phyloP scores from a whole-genome alignment of 176 grass and related monocot species.

The Ensete glaucum region DNA sequence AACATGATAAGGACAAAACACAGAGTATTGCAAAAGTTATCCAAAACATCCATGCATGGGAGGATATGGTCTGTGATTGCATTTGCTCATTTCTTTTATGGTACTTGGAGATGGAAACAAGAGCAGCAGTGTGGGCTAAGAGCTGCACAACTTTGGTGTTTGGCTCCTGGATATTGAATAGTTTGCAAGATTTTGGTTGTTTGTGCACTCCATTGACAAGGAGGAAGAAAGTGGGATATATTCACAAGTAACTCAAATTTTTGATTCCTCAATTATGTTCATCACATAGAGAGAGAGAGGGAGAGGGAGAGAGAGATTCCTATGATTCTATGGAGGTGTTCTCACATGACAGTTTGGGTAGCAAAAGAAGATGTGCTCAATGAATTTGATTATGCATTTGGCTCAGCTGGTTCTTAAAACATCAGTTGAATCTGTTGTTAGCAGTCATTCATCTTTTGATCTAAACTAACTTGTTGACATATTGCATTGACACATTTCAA shows the following conservation, averaged over 20 bases:
- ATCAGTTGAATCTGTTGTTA: too few species aligned
- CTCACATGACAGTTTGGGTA: too few species aligned
- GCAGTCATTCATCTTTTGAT: too few species aligned
- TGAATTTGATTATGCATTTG: too few species aligned
- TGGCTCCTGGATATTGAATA: background rate
- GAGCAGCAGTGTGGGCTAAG: background rate
- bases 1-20: constrained; percentile 17
- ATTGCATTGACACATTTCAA: too few species aligned
- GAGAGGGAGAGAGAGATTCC: too few species aligned
- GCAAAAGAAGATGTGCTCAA: too few species aligned
- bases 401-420: too few species aligned
- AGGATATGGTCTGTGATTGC: background rate
- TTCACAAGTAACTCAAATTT: background rate
- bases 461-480: too few species aligned
- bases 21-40: constrained; percentile 7
- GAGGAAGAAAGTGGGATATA: background rate
- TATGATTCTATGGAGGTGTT: too few species aligned
- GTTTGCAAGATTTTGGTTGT: background rate
- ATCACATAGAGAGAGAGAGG: too few species aligned
- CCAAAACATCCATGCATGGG: background rate
- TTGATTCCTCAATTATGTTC: too few species aligned
- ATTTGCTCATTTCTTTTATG: background rate
- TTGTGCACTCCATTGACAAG: background rate
- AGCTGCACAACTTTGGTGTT: background rate
- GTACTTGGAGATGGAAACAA: background rate